Conservation (phyloP, 2,329 filamentous ascomycete species). For the Colletotrichum sansevieriae region DNA sequence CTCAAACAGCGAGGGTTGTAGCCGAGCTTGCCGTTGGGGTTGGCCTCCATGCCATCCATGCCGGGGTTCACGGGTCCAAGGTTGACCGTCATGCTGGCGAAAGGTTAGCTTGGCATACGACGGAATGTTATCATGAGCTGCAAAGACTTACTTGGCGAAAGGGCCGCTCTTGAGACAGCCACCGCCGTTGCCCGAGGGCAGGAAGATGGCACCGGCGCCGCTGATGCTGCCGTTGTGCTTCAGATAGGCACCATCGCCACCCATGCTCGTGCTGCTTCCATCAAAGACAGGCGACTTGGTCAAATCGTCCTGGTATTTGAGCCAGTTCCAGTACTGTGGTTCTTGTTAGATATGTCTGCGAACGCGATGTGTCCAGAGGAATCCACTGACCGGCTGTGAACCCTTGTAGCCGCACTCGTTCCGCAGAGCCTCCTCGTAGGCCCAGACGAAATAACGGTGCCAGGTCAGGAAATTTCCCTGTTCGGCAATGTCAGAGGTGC, state of each 20-base stretch:
- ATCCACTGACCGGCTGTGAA: constrained; percentile 33
- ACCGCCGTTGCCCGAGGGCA: constrained; percentile 53
- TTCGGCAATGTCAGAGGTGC: fast-evolving
- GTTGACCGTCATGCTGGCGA: constrained; percentile 52
- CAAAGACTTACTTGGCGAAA: constrained; percentile 47
- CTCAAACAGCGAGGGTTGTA: constrained; percentile 62
- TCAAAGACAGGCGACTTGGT: constrained; percentile 54
- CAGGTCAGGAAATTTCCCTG: constrained; percentile 42
- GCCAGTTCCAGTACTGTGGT: no score
- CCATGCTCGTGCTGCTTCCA: constrained; percentile 54
- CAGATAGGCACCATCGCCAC: constrained; percentile 54
- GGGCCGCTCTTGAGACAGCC: constrained; percentile 51
- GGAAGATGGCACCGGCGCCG: constrained; percentile 45
- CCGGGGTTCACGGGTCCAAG: constrained; percentile 54
- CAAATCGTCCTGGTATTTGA: not conserved
- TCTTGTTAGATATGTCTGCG: no score
- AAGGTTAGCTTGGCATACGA: constrained; percentile 52
- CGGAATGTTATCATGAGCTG: constrained; percentile 45
- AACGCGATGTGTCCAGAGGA: no score
- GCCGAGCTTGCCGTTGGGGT: constrained; percentile 45
- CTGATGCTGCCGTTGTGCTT: constrained; percentile 44
- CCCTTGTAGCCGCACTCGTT: constrained; percentile 42
- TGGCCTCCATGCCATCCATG: constrained; percentile 45
- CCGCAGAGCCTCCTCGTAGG: constrained; percentile 42
- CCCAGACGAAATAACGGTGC: constrained; percentile 41